These are phyloP conservation scores for Plasmodium knowlesi DNA, from an alignment of 169 alveolate species.

Conservation along the genomic window DNA sequence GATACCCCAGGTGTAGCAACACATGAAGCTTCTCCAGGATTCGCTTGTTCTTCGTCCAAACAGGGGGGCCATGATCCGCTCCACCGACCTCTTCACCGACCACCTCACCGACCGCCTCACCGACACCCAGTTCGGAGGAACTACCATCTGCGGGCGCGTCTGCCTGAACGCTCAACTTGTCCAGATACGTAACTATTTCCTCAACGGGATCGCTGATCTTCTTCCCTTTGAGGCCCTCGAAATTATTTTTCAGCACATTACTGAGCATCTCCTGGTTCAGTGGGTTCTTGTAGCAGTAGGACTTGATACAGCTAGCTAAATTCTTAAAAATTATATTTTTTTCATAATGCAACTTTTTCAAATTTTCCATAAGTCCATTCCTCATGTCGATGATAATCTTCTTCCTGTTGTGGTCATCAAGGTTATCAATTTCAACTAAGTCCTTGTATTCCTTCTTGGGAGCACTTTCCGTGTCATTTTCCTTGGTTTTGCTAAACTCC, in stretches of 20 bases:
- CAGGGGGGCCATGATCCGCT: background rate
- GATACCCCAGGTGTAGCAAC: conserved; percentile 45
- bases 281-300: conserved; percentile 20
- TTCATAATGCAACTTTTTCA: conserved; percentile 9
- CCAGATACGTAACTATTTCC: background rate
- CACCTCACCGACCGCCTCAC: too few relatives aligned
- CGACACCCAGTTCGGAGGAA: background rate
- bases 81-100: too few relatives aligned
- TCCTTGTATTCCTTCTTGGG: background rate
- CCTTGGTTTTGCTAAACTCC: background rate
- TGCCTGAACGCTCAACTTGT: conserved; percentile 22
- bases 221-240: conserved; percentile 8
- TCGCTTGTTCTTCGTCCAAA: conserved; percentile 69
- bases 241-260: background rate
- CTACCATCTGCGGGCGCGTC: background rate
- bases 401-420: conserved; percentile 5
- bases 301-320: conserved; percentile 19
- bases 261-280: background rate
- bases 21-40: conserved; percentile 70
- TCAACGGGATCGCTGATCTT: background rate
- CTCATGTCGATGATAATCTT: conserved; percentile 18
- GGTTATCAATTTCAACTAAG: background rate
- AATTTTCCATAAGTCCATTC: background rate
- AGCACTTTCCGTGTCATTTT: background rate
- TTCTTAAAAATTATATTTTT: conserved; percentile 11